phyloP scores from a whole-genome alignment of 164 flowering plant species.

The Chimonanthus salicifolius region DNA sequence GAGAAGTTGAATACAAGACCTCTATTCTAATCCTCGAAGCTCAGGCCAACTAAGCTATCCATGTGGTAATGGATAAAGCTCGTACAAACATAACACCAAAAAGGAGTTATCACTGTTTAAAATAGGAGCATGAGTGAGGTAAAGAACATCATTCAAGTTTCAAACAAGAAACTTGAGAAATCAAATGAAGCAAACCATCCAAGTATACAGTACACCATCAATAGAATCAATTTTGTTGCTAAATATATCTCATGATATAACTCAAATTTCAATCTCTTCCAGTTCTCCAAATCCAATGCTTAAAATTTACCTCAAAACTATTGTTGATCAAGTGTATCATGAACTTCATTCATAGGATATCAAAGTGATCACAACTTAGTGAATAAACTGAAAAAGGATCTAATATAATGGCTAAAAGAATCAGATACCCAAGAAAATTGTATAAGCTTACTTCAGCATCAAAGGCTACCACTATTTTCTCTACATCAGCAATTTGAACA shows the following conservation, averaged over 20 bases:
- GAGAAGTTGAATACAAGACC: too few relatives aligned
- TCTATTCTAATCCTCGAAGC: too few relatives aligned
- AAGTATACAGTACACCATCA: not conserved
- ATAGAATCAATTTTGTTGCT: not conserved
- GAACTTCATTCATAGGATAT: conserved; percentile 1
- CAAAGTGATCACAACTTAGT: not conserved
- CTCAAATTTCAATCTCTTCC: not conserved
- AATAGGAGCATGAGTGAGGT: too few relatives aligned
- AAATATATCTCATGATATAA: too few relatives aligned
- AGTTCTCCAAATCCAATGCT: not conserved
- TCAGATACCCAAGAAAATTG: not conserved
- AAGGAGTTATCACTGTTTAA: too few relatives aligned
- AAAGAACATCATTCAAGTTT: too few relatives aligned
- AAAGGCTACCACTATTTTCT: conserved; percentile 10
- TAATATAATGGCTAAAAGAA: not conserved
- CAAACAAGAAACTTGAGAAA: not conserved
- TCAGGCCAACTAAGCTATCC: too few relatives aligned
- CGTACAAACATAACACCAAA: too few relatives aligned
- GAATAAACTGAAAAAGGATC: not conserved
- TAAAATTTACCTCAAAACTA: not conserved
- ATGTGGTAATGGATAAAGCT: too few relatives aligned
- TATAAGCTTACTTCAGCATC: conserved; percentile 7
- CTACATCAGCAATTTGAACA: conserved; percentile 8
- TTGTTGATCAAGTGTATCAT: not conserved
- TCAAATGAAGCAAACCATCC: not conserved